These are phyloP conservation scores for Pythium grandisporangium DNA, from an alignment of 352 stramenopile genomes.

Conservation along the genomic window DNA sequence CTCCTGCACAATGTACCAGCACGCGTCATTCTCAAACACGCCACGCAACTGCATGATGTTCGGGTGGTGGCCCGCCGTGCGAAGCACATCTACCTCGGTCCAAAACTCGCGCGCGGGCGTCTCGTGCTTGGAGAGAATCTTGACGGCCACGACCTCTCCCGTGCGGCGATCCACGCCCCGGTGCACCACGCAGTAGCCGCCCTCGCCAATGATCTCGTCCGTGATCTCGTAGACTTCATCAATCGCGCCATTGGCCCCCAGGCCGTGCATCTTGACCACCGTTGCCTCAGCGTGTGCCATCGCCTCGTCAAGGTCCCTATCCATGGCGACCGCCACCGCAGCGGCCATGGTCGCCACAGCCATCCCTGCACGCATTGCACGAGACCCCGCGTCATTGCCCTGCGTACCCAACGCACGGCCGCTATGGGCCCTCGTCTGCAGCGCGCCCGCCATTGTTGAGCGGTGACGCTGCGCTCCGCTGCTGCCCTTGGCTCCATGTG, in stretches of 20 bases:
- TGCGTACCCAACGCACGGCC: no score
- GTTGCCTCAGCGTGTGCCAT: constrained; percentile 1
- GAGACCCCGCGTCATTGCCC: no score
- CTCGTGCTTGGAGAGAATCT: constrained; percentile 72
- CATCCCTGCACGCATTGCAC: no score
- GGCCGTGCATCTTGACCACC: constrained; percentile 2
- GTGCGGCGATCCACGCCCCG: constrained; percentile 51
- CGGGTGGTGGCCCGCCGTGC: constrained; percentile 55
- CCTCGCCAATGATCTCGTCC: constrained; percentile 74
- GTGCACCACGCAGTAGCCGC: constrained; percentile 74
- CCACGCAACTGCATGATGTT: constrained; percentile 74
- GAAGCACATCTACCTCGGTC: constrained; percentile 74
- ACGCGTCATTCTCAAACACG: constrained; percentile 62
- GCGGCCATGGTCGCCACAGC: constrained; percentile 5
- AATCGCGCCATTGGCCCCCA: constrained; percentile 16
- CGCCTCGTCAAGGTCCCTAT: background rate
- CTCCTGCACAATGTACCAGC: constrained; percentile 80
- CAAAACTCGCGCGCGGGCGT: constrained; percentile 76
- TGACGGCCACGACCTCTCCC: constrained; percentile 66
- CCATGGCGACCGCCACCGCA: background rate
- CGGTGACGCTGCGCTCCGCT: no score
- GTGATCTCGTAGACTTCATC: constrained; percentile 69
- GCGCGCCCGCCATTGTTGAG: no score
- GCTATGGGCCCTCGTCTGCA: no score
- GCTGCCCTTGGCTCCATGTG: no score